These are phyloP conservation scores for Trichoderma brevicompactum DNA, from an alignment of 2,329 filamentous ascomycete genomes.

Conservation along the genomic window DNA sequence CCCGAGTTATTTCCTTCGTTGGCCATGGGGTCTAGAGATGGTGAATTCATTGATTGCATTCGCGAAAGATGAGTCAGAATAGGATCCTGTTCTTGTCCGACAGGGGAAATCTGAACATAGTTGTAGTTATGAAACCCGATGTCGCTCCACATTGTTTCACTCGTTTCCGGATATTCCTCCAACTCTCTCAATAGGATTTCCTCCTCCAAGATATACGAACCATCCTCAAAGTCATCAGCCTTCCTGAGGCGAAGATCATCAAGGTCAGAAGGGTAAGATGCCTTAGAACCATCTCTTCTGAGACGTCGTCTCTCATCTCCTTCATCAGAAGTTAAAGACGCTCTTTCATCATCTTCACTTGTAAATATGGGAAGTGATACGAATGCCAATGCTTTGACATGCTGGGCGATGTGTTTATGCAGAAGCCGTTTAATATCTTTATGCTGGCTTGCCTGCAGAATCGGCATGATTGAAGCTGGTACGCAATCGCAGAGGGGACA, in stretches of 20 bases:
- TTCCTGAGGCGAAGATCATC: not conserved
- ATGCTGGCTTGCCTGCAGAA: not conserved
- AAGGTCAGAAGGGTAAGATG: not conserved
- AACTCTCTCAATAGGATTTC: not conserved
- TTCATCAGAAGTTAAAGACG: not conserved
- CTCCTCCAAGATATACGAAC: not conserved
- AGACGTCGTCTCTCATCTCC: not conserved
- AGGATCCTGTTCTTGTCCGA: not conserved
- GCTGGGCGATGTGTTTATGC: not conserved
- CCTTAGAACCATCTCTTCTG: not conserved
- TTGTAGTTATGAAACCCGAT: not conserved
- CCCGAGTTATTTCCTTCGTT: no score
- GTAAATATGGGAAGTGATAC: not conserved
- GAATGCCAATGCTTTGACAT: not conserved
- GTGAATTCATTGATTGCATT: not conserved
- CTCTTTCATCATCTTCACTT: not conserved
- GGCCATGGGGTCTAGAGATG: no score
- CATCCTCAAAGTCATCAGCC: not conserved
- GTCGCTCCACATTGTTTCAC: not conserved
- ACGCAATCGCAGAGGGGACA: slow-evolving; percentile 3
- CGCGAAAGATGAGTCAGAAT: not conserved
- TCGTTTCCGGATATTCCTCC: not conserved
- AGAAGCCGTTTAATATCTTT: not conserved
- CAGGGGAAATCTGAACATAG: not conserved
- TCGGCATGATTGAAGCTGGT: not conserved